Percentiles rank a stretch among this genome's conserved stretches.
Evolutionary conservation across 306 rosid genomes (phyloP).

Genomic region (Nissolia schottii): DNA sequence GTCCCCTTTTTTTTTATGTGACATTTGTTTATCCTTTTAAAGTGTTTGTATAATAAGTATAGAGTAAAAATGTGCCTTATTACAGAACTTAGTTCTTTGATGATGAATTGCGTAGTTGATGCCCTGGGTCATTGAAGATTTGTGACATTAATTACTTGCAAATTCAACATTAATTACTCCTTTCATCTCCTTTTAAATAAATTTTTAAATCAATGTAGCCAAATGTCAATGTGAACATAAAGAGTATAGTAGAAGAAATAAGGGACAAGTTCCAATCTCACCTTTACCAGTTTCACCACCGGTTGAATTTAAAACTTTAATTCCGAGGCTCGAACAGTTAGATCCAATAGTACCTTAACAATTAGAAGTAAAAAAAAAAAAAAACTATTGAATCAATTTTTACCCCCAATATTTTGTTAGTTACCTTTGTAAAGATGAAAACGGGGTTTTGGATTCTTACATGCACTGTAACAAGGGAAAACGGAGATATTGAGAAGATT

Average conservation of each 20-base stretch:
- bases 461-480: constrained; percentile 75
- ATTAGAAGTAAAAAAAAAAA: neutral
- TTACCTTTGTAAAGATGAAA: neutral
- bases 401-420: neutral
- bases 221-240: too few relatives aligned
- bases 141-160: neutral
- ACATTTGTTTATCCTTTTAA: too few relatives aligned
- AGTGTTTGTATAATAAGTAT: too few relatives aligned
- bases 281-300: constrained; percentile 19
- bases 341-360: constrained; percentile 69
- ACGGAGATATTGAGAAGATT: constrained; percentile 61
- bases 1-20: neutral
- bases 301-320: constrained; percentile 49
- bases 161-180: neutral
- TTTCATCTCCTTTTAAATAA: too few relatives aligned
- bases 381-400: neutral
- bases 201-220: too few relatives aligned
- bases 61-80: too few relatives aligned
- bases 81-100: too few relatives aligned
- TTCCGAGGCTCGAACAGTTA: constrained; percentile 72
- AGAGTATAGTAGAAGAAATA: neutral
- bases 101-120: too few relatives aligned
- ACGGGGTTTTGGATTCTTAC: constrained; percentile 33
- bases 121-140: too few relatives aligned
- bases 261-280: constrained; percentile 15